Conservation (phyloP, 2,329 filamentous ascomycete genomes). For the Emergomyces orientalis region DNA sequence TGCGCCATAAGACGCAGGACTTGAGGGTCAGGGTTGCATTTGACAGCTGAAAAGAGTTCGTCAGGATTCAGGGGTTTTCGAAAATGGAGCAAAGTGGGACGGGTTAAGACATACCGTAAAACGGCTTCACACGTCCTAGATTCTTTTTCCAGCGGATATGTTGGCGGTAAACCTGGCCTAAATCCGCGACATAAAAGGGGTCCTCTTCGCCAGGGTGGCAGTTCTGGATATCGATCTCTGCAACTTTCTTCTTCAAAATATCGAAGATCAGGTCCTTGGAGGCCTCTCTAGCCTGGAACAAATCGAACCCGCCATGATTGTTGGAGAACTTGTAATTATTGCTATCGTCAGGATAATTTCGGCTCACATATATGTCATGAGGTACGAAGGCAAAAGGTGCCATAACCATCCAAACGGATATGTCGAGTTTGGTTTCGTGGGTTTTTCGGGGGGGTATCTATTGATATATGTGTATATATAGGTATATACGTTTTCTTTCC, state of each 20-base stretch:
- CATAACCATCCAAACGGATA: conserved; percentile 49
- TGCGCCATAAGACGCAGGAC: conserved; percentile 79
- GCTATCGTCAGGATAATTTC: conserved; percentile 21
- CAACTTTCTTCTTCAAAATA: conserved; percentile 76
- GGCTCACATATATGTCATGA: conserved; percentile 36
- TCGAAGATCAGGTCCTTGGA: conserved; percentile 78
- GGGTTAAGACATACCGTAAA: conserved; percentile 62
- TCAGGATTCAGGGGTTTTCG: conserved; percentile 1
- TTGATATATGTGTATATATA: neutral
- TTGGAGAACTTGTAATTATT: conserved; percentile 27
- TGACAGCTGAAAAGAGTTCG: conserved; percentile 58
- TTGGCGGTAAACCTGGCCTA: conserved; percentile 97
- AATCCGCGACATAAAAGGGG: conserved; percentile 94
- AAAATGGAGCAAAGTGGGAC: neutral
- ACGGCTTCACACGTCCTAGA: conserved; percentile 83
- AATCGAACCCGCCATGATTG: conserved; percentile 39
- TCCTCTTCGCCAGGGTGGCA: conserved; percentile 93
- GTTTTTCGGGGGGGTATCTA: conserved; percentile 15
- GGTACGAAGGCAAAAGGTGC: conserved; percentile 58
- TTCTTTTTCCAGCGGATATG: conserved; percentile 97
- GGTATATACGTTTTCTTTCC: neutral
- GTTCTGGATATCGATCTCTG: conserved; percentile 72
- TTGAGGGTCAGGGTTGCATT: conserved; percentile 92
- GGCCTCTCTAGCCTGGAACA: conserved; percentile 35
- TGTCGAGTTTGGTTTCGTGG: conserved; percentile 16